Conservation (phyloP, 768 basidiomycete genomes). For the Vishniacozyma victoriae region DNA sequence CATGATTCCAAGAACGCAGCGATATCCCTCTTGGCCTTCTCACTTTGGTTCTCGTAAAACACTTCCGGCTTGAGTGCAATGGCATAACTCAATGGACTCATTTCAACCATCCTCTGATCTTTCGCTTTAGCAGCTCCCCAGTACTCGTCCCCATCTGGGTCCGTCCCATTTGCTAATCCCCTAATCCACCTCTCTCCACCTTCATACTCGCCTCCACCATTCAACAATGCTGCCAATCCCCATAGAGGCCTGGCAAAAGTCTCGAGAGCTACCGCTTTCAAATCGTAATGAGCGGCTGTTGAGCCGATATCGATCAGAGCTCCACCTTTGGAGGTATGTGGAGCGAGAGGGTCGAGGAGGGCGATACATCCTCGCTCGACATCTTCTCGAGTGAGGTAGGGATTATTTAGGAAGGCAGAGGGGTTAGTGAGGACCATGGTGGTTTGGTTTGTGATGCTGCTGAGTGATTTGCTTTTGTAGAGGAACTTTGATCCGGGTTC, state of each 20-base stretch:
- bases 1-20: conserved; percentile 67
- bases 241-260: conserved; percentile 72
- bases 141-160: conserved; percentile 62
- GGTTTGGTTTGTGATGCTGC: too few species aligned
- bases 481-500: too few species aligned
- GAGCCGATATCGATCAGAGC: conserved; percentile 63
- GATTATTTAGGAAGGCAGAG: conserved; percentile 51
- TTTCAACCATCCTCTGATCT: conserved; percentile 78
- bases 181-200: conserved; percentile 60
- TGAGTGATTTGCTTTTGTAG: too few species aligned
- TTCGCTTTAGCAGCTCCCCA: conserved; percentile 70
- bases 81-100: conserved; percentile 67
- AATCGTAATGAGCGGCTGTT: conserved; percentile 67
- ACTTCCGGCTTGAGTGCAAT: conserved; percentile 62
- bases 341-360: conserved; percentile 61
- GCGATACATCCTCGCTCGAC: conserved; percentile 55
- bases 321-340: conserved; percentile 68
- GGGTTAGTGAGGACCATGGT: not conserved
- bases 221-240: conserved; percentile 63
- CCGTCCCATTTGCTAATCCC: conserved; percentile 64
- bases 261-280: conserved; percentile 62
- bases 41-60: conserved; percentile 48
- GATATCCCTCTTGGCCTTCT: conserved; percentile 58
- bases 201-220: conserved; percentile 58
- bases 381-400: conserved; percentile 59